Base-by-base conservation (phyloP, 345 rosid genomes). In the Camelina hispida region DNA sequence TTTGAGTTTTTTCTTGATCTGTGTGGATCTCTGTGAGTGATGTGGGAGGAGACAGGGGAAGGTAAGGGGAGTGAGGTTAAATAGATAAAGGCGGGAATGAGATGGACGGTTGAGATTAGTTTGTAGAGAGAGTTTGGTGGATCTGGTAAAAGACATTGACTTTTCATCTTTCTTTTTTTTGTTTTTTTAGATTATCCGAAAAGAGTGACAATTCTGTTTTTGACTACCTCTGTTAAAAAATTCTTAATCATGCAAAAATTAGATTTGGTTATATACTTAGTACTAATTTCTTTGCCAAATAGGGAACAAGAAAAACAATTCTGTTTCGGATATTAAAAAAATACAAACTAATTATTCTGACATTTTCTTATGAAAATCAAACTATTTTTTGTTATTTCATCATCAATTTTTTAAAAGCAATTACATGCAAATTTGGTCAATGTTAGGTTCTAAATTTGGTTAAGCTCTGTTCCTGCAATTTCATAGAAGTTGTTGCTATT, bases 81-180 rank as follows among this genome's bases (percentile, higher is more conserved):
- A 77, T 71, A 77, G 77, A 60, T 66, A 10, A 59, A 56, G 18
- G 47, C 22, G 72, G 65, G 57, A 65, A 30, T 77, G 40, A 65
- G 77, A 71, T 77, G 40, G 4, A 77, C 72, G 77, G 68, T 15
- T 64, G 15, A 30, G 80, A 77, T 77, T 46, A 0, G 13, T 64
- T 28, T 65, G 17, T 35, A 0, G 72, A 77, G 67, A 77, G 80
- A 69, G 80, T 71, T 65, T 77, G 80, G 72, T 71, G 80, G 77
- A 77, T 77, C 80, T 71, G 76, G 76, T 77, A 13, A 47, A 64
- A 55, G 71, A 77, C 43, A 40, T 48, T 1, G 80, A 77, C 77
- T 71, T 77, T 71, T 30, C 54, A 71, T 48, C 77, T 22, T 8
- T 38, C 50, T 57, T 48, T 8, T 38, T 58, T 64, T 37, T 4